Percentiles rank a stretch among this genome's conserved stretches.
These are phyloP conservation scores for Periconia digitata DNA, from an alignment of 2,329 filamentous ascomycete species.

Conservation along the genomic window DNA sequence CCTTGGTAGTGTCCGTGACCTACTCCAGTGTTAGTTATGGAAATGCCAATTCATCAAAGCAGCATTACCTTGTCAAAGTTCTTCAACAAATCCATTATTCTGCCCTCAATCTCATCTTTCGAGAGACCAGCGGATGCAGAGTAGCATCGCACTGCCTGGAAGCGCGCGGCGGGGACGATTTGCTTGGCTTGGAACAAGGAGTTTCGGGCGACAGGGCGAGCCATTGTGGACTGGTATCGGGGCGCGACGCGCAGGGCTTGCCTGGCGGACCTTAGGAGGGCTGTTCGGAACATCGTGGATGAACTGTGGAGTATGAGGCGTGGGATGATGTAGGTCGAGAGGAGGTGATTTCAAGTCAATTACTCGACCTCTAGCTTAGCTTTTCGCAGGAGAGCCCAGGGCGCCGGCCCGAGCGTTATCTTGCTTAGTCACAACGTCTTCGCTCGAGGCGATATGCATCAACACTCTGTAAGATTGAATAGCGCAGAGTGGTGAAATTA, in stretches of 20 bases:
- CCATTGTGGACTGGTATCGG: slow-evolving; percentile 51
- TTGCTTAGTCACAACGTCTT: slow-evolving; percentile 13
- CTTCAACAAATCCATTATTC: slow-evolving; percentile 89
- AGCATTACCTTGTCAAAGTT: slow-evolving; percentile 91
- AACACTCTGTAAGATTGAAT: too few species aligned
- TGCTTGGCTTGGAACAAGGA: slow-evolving; percentile 64
- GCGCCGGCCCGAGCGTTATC: not conserved
- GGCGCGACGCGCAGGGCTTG: slow-evolving; percentile 47
- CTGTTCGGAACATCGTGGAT: slow-evolving; percentile 82
- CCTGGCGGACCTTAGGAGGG: slow-evolving; percentile 76
- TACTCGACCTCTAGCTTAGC: slow-evolving; percentile 22
- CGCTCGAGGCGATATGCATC: not conserved
- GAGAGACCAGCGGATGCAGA: slow-evolving; percentile 76
- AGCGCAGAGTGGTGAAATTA: too few species aligned
- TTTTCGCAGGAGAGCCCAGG: slow-evolving; percentile 1
- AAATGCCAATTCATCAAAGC: slow-evolving; percentile 11
- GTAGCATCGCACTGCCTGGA: slow-evolving; percentile 79
- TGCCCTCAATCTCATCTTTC: slow-evolving; percentile 83
- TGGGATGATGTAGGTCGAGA: slow-evolving; percentile 24
- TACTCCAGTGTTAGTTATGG: slow-evolving; percentile 44
- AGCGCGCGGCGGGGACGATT: slow-evolving; percentile 63
- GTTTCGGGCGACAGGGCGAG: slow-evolving; percentile 62
- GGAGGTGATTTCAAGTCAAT: slow-evolving; percentile 22
- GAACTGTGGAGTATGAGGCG: slow-evolving; percentile 17
- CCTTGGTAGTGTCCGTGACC: slow-evolving; percentile 65